Evolutionary conservation across 306 rosid species (phyloP).

Genomic region (Vachellia collinsii): DNA sequence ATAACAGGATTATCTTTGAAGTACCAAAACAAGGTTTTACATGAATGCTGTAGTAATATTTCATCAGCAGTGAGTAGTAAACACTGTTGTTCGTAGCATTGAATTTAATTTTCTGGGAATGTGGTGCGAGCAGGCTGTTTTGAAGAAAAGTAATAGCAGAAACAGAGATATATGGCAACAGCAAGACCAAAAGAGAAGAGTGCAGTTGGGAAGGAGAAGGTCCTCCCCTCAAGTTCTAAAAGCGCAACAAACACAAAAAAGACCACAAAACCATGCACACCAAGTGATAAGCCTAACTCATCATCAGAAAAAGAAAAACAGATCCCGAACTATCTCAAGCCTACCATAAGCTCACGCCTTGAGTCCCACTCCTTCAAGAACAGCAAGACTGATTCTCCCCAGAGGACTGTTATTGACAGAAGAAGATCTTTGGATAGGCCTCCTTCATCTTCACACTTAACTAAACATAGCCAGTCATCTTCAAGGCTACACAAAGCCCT

Average conservation of each 20-base stretch:
- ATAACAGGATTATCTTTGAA: neutral
- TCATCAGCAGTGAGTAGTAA: neutral
- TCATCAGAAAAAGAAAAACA: conserved; percentile 46
- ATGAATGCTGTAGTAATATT: neutral
- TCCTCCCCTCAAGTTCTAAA: conserved; percentile 35
- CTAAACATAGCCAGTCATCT: conserved; percentile 44
- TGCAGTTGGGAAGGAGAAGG: conserved; percentile 59
- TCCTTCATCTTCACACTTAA: conserved; percentile 49
- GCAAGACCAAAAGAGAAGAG: conserved; percentile 50
- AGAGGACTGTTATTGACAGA: conserved; percentile 48
- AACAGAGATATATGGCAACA: conserved; percentile 62
- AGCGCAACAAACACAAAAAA: conserved; percentile 39
- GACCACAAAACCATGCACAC: conserved; percentile 40
- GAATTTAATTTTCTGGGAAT: neutral
- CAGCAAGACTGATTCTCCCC: conserved; percentile 33
- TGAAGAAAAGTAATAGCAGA: conserved; percentile 3
- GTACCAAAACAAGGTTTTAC: neutral
- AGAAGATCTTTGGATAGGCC: conserved; percentile 91
- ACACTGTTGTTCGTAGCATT: neutral
- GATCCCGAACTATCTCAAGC: conserved; percentile 67
- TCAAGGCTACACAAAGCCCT: conserved; percentile 51
- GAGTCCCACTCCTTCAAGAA: conserved; percentile 40
- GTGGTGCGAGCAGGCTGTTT: conserved; percentile 33
- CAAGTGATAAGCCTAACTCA: conserved; percentile 34
- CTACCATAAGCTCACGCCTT: conserved; percentile 63